phyloP scores from a whole-genome alignment of 2,329 filamentous ascomycete species.

The Fusarium sp. region DNA sequence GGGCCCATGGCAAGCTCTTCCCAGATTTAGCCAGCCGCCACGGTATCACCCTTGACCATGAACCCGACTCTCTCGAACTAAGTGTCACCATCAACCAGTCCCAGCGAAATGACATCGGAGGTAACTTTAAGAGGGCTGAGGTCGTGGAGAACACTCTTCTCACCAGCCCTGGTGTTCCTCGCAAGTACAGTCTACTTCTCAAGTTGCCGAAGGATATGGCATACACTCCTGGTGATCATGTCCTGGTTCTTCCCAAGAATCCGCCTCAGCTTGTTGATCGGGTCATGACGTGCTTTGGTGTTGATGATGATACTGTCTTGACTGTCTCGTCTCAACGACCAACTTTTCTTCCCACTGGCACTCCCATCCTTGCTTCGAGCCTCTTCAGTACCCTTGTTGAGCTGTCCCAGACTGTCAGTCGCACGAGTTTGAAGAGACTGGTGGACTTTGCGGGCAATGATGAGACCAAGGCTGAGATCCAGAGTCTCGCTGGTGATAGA shows the following conservation, averaged over 20 bases:
- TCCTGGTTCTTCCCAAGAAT: slow-evolving; percentile 78
- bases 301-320: slow-evolving; percentile 74
- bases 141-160: slow-evolving; percentile 6
- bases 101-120: neutral
- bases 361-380: slow-evolving; percentile 67
- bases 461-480: slow-evolving; percentile 58
- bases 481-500: slow-evolving; percentile 54
- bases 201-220: slow-evolving; percentile 70
- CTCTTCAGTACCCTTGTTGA: slow-evolving; percentile 78
- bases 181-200: slow-evolving; percentile 72
- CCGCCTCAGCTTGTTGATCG: slow-evolving; percentile 67
- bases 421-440: slow-evolving; percentile 55
- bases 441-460: slow-evolving; percentile 54
- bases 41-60: neutral
- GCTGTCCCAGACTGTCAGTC: slow-evolving; percentile 75
- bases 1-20: slow-evolving; percentile 67
- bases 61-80: slow-evolving; percentile 3
- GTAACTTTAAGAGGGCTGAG: slow-evolving; percentile 21
- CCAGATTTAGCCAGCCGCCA: slow-evolving; percentile 58
- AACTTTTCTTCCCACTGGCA: slow-evolving; percentile 63
- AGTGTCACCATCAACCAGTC: neutral
- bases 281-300: slow-evolving; percentile 71
- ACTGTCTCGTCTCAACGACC: slow-evolving; percentile 63
- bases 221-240: slow-evolving; percentile 79
- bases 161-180: slow-evolving; percentile 14